Conservation (phyloP, 1,139 yeast species). For the Geotrichum klebahnii region DNA sequence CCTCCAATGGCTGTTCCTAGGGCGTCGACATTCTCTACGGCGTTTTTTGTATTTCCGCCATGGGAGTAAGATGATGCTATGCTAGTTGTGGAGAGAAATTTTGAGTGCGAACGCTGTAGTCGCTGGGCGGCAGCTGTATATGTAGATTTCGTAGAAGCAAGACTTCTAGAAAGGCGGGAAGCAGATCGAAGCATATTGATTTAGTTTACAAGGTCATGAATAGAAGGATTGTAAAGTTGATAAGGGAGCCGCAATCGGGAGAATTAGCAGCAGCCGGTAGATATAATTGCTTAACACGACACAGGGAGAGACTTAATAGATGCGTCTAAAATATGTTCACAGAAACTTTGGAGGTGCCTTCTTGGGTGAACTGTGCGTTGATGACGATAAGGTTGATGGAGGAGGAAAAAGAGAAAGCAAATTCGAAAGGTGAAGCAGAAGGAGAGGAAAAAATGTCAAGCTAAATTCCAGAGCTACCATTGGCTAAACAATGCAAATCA, state of each 20-base stretch:
- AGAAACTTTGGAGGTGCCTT: not conserved
- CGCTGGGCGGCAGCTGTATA: conserved; percentile 15
- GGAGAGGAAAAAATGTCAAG: not conserved
- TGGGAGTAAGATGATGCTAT: conserved; percentile 17
- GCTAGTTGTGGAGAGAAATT: conserved; percentile 17
- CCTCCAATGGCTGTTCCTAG: conserved; percentile 37
- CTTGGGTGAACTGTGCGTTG: not conserved
- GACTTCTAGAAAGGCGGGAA: conserved; percentile 15
- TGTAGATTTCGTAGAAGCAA: conserved; percentile 1
- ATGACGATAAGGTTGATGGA: not conserved
- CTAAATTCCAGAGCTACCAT: conserved; percentile 3
- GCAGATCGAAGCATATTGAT: conserved; percentile 19
- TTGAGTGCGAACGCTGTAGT: not conserved
- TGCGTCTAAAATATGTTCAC: not conserved
- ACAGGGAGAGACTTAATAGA: not conserved
- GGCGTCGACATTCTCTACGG: conserved; percentile 29
- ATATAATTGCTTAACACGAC: not conserved
- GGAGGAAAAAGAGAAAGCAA: not conserved
- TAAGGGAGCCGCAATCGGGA: too few relatives aligned
- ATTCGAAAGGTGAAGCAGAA: not conserved
- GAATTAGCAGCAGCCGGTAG: not conserved
- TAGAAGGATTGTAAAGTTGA: too few relatives aligned
- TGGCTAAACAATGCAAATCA: not conserved
- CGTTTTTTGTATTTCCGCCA: conserved; percentile 20
- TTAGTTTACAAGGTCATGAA: conserved; percentile 1